phyloP scores from a whole-genome alignment of 2,329 filamentous ascomycete genomes.

The Sporothrix curviconia region DNA sequence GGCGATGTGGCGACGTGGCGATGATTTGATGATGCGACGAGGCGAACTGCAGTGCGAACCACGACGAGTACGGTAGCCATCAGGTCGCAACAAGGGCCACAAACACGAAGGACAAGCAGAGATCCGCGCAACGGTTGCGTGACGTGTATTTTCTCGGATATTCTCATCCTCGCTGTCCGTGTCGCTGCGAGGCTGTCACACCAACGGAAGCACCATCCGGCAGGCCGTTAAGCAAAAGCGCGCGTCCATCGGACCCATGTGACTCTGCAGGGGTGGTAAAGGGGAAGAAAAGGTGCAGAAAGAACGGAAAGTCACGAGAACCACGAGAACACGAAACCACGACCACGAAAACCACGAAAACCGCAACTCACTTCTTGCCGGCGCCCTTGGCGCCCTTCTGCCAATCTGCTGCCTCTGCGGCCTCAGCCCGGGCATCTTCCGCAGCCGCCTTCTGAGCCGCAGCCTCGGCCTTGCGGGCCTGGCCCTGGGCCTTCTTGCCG shows the following conservation, averaged over 20 bases:
- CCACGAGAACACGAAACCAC: too few species aligned
- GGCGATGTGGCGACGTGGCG: too few species aligned
- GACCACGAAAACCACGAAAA: too few species aligned
- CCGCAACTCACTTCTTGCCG: conserved; percentile 73
- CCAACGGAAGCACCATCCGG: not conserved
- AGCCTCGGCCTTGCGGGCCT: conserved; percentile 86
- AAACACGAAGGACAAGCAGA: not conserved
- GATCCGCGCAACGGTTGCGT: not conserved
- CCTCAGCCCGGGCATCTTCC: conserved; percentile 59
- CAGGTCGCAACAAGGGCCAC: not conserved
- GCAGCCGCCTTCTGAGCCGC: conserved; percentile 73
- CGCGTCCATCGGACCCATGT: too few species aligned
- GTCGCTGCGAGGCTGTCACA: conserved; percentile 1
- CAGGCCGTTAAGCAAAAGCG: not conserved
- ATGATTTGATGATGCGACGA: too few species aligned
- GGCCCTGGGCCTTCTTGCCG: conserved; percentile 82
- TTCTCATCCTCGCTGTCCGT: not conserved
- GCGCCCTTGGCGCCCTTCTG: conserved; percentile 75
- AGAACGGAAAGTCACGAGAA: too few species aligned
- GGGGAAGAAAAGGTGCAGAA: not conserved
- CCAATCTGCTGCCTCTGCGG: conserved; percentile 72
- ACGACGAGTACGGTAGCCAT: too few species aligned
- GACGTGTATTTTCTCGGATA: not conserved
- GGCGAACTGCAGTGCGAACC: too few species aligned
- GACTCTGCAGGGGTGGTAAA: not conserved